Evolutionary conservation across 352 stramenopile genomes (phyloP).

Genomic region (Thraustochytrium striatum): DNA sequence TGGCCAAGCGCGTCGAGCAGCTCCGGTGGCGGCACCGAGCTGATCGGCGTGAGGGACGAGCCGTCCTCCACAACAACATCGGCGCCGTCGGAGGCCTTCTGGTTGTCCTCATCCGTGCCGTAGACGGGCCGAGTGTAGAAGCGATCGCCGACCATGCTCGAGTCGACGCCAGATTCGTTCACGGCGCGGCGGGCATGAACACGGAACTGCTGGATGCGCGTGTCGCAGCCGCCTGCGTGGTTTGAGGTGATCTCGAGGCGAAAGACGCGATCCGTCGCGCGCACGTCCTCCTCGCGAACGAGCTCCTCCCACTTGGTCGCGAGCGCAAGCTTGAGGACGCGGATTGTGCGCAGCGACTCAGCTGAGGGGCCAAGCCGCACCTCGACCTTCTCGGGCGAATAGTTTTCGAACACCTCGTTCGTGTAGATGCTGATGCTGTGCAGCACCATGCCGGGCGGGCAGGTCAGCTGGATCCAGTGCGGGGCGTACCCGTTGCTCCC

Average conservation of each 20-base stretch:
- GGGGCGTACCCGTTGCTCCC: slow-evolving; percentile 44
- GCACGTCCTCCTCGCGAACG: slow-evolving; percentile 19
- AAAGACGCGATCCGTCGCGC: slow-evolving; percentile 25
- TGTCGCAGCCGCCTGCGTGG: slow-evolving; percentile 38
- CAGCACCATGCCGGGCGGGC: background rate
- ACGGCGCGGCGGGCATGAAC: slow-evolving; percentile 3
- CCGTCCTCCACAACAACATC: background rate
- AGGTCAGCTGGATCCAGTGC: slow-evolving; percentile 36
- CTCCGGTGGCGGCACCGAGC: background rate
- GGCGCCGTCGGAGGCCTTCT: background rate
- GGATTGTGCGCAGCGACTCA: slow-evolving; percentile 7
- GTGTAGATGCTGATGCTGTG: slow-evolving; percentile 31
- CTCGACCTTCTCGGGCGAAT: slow-evolving; percentile 44
- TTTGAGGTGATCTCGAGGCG: slow-evolving; percentile 45
- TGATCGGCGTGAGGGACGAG: background rate
- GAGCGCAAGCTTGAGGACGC: slow-evolving; percentile 25
- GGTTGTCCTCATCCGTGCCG: background rate
- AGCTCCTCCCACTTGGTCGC: slow-evolving; percentile 27
- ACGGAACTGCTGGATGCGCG: slow-evolving; percentile 24
- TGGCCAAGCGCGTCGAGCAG: background rate
- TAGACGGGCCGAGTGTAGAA: slow-evolving; percentile 26
- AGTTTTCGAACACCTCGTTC: slow-evolving; percentile 37
- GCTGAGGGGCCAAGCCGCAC: slow-evolving; percentile 13
- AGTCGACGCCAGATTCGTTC: background rate
- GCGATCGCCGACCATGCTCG: background rate